A percentile compares a stretch with the other conserved stretches of the same genome.
Conservation (phyloP, 768 basidiomycete species). For the Inosperma sp. region DNA sequence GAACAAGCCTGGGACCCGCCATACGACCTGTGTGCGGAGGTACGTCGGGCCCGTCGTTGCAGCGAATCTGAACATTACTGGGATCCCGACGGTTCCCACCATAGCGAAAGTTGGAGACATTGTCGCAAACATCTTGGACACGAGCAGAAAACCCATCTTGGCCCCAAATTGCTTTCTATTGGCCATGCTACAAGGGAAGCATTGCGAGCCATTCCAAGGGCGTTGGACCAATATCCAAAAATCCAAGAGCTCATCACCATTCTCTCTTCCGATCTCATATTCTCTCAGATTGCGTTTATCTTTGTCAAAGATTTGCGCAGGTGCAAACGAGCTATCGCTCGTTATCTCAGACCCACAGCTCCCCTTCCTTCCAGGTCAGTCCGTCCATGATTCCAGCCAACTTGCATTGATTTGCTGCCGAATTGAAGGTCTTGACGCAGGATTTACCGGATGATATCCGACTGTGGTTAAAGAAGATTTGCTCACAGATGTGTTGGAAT, state of each 20-base stretch:
- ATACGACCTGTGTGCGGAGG: too few species aligned
- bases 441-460: too few species aligned
- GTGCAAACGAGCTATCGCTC: background rate
- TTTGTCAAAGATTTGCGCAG: background rate
- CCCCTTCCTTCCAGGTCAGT: background rate
- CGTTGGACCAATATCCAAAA: background rate
- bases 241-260: background rate
- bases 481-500: too few species aligned
- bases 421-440: too few species aligned
- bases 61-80: too few species aligned
- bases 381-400: too few species aligned
- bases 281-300: background rate
- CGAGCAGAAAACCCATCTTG: background rate
- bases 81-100: too few species aligned
- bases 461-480: too few species aligned
- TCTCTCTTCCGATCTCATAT: background rate
- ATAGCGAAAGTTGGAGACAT: background rate
- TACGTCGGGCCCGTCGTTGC: too few species aligned
- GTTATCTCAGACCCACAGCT: background rate
- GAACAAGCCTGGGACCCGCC: too few species aligned
- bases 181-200: background rate
- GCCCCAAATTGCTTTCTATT: background rate
- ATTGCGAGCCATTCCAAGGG: background rate
- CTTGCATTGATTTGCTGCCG: too few species aligned
- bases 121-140: background rate